These are phyloP conservation scores for Komagataella mondaviorum DNA, from an alignment of 805 yeast genomes.

Conservation along the genomic window DNA sequence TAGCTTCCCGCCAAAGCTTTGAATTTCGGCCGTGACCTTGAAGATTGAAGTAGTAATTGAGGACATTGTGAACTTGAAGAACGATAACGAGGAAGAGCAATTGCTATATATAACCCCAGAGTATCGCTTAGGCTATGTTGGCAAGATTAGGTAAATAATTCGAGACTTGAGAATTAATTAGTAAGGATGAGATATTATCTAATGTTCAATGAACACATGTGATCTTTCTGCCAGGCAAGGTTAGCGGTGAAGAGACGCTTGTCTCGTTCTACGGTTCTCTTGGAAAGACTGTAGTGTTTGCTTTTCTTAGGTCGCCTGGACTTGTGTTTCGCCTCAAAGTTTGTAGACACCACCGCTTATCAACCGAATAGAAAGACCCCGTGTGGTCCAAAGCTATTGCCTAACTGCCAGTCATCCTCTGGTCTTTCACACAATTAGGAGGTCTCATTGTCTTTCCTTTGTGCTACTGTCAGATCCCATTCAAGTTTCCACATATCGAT, in stretches of 20 bases:
- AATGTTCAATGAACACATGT: too few species aligned
- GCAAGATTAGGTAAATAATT: background rate
- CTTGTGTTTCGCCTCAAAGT: too few species aligned
- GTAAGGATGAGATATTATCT: background rate
- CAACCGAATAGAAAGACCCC: too few species aligned
- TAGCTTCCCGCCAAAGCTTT: constrained; percentile 63
- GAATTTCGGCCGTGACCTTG: constrained; percentile 36
- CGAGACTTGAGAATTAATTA: background rate
- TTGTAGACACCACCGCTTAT: too few species aligned
- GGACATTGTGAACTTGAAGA: background rate
- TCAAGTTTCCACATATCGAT: background rate
- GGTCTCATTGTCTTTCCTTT: background rate
- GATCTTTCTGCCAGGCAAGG: too few species aligned
- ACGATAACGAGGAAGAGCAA: background rate
- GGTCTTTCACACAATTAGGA: background rate
- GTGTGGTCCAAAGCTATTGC: too few species aligned
- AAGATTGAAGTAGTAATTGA: constrained; percentile 26
- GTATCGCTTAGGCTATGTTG: background rate
- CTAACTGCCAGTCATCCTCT: background rate
- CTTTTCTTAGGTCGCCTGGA: too few species aligned
- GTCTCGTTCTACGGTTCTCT: too few species aligned
- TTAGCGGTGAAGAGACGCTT: too few species aligned
- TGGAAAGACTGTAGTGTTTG: too few species aligned
- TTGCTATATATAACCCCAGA: background rate
- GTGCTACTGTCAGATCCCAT: background rate